Base-by-base conservation (phyloP, 108 stramenopile species). In the Pelagomonas calceolata region DNA sequence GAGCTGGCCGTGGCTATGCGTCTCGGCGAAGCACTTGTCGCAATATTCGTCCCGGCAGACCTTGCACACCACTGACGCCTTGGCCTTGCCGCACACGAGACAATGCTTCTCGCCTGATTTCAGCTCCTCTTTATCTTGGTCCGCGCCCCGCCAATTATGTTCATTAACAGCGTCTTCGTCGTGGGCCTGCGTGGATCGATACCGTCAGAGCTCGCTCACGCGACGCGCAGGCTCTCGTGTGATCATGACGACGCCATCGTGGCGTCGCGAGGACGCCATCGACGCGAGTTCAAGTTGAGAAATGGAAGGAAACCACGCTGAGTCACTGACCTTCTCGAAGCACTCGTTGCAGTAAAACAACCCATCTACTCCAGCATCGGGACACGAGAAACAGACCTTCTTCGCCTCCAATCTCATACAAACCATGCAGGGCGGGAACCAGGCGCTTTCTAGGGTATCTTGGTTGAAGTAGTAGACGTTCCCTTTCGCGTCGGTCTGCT, bases 341-440 rank as follows among this genome's bases (percentile, higher is more conserved):
- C 78, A 78, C 26, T 34, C 30, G 39, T 68, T 73, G 64, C 79
- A 80, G 69, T 80, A 80, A 16, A 78, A 73, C 64, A 35, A 44
- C 3, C 29, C 74, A 30, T 72, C 77, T 17, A 5, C 5, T 5
- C 39, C 39, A 5, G 5, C 39, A 12, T 5, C 9, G 9, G 12
- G 39, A 68, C 79, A 80, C 36, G 46, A 68, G 43, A 34, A 21
- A 63, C 79, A 80, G 32, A 71, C 45, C 45, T 66, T 70, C n/a
- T 70, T 74, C 30, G 74, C 78, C 69, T 35, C 46, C 26, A 45
- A 73, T 77, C 78, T 78, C 51, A 60, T 35, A 68, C 79, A 80
- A 4, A 75, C 67, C n/a, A 66, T 37, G 78, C 79, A 80, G 4
- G 79, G 79, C n/a, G 79, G 79, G 64, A 80, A 75, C 79, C 79